Evolutionary conservation across 129 eudicot species (phyloP).

Genomic region (Sambucus nigra): DNA sequence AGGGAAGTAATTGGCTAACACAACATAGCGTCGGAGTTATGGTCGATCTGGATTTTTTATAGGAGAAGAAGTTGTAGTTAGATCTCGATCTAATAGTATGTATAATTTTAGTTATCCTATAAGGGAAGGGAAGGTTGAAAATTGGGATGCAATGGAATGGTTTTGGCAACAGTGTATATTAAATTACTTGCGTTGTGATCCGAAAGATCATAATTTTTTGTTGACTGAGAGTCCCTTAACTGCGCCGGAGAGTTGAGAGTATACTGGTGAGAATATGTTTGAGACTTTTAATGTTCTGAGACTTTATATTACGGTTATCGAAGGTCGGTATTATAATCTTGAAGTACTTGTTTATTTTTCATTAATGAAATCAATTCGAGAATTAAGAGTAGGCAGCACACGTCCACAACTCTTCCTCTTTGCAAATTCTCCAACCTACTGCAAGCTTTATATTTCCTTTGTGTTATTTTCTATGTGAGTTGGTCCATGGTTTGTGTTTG

Average conservation of each 20-base stretch:
- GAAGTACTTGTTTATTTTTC: too few relatives aligned
- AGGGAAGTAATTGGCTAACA: conserved; percentile 68
- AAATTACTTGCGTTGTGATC: conserved; percentile 89
- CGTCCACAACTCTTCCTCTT: too few relatives aligned
- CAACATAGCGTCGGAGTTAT: conserved; percentile 95
- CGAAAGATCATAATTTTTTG: conserved; percentile 90
- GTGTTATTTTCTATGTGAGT: too few relatives aligned
- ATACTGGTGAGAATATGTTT: conserved; percentile 93
- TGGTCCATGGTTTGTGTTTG: too few relatives aligned
- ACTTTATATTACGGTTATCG: conserved; percentile 93
- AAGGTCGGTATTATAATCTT: too few relatives aligned
- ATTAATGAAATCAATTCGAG: too few relatives aligned
- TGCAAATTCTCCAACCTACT: too few relatives aligned
- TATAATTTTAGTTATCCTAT: conserved; percentile 78
- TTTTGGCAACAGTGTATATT: conserved; percentile 98
- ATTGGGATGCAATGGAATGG: conserved; percentile 99
- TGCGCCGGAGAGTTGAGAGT: conserved; percentile 90
- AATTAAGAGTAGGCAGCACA: too few relatives aligned
- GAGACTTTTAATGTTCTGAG: conserved; percentile 98
- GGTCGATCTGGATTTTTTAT: conserved; percentile 98
- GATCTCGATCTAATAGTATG: conserved; percentile 61
- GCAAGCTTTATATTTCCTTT: too few relatives aligned
- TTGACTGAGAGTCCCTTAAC: conserved; percentile 92
- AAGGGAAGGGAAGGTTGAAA: conserved; percentile 75
- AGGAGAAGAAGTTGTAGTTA: conserved; percentile 76